These are phyloP conservation scores for Neoascochyta sp. DNA, from an alignment of 2,329 filamentous ascomycete species.

Conservation along the genomic window DNA sequence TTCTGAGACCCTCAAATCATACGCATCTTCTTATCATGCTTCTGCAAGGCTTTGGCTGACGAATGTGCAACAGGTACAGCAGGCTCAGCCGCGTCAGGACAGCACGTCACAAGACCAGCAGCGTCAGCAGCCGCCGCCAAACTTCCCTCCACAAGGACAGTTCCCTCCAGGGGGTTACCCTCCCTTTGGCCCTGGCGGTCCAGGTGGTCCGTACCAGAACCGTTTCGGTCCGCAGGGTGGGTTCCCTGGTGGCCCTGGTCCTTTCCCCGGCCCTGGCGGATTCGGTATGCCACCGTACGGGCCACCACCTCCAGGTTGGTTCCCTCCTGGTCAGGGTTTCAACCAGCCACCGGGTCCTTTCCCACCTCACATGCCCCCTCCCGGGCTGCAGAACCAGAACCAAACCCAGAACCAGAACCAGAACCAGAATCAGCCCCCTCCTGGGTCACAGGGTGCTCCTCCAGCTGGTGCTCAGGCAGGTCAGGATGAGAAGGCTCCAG, in stretches of 20 bases:
- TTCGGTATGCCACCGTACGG: slow-evolving; percentile 71
- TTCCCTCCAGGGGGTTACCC: slow-evolving; percentile 43
- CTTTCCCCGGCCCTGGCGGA: slow-evolving; percentile 50
- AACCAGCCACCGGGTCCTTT: slow-evolving; percentile 65
- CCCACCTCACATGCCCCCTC: slow-evolving; percentile 57
- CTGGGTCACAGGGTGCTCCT: slow-evolving; percentile 36
- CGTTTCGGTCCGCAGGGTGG: slow-evolving; percentile 47
- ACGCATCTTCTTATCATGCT: slow-evolving; percentile 6
- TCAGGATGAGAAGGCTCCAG: slow-evolving; percentile 28
- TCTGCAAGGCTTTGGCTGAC: slow-evolving; percentile 19
- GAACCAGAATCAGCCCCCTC: slow-evolving; percentile 38
- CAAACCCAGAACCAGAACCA: slow-evolving; percentile 34
- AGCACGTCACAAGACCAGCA: slow-evolving; percentile 20
- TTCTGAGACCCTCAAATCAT: slow-evolving; percentile 67
- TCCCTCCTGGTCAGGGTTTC: slow-evolving; percentile 71
- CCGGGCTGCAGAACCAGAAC: slow-evolving; percentile 44
- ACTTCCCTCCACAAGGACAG: slow-evolving; percentile 40
- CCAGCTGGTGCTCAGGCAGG: slow-evolving; percentile 24
- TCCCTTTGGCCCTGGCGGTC: slow-evolving; percentile 41
- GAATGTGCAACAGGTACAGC: slow-evolving; percentile 29
- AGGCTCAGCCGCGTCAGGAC: slow-evolving; percentile 24
- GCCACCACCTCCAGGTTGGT: slow-evolving; percentile 67
- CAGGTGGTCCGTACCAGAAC: slow-evolving; percentile 35
- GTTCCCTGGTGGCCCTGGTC: slow-evolving; percentile 48
- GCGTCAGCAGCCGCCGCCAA: slow-evolving; percentile 36